Base-by-base conservation (phyloP, 441 rosid species). In the Bocquillonia castaneifolia region DNA sequence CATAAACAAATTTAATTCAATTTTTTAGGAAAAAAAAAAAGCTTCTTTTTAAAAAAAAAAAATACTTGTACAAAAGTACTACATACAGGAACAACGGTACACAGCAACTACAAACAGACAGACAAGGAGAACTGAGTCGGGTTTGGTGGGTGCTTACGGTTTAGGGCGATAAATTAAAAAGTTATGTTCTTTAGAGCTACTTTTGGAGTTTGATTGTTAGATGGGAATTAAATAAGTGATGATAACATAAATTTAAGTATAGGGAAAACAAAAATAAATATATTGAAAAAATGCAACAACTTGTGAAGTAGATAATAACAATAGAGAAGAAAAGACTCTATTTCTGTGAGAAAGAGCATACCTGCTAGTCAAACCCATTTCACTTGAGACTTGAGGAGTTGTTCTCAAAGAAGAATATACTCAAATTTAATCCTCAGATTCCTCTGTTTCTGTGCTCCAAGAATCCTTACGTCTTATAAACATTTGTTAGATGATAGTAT, bases 341-440 rank as follows among this genome's bases (percentile, higher is more conserved):
- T 6, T 6, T 28, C 6, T 10, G 6, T 10, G 8, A 59, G 63
- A 34, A n/a, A 5, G n/a, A n/a, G 1, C 7, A 44, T 67, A 72
- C 75, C 83, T 64, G 68, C 74, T 17, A 36, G 83, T 79, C 80
- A 79, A 77, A 62, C 74, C 74, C 78, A 79, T 70, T 67, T 68
- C 42, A n/a, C n/a, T n/a, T n/a, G n/a, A n/a, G n/a, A 54, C 37
- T 55, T 20, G 6, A 1, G 9, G 22, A 13, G 68, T 10, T 26
- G 69, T 20, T 37, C 22, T 15, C 20, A 14, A 59, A 25, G 37
- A 55, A 70, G 72, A 75, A 70, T 75, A 72, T 70, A 29, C 65
- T 55, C 23, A 3, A 10, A 9, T 58, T 17, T 15, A 34, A 64
- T 42, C 37, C 55, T 53, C 25, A 32, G 76, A 76, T 72, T 26